phyloP scores from a whole-genome alignment of 139 green algal species.

The Chlorella sp. region DNA sequence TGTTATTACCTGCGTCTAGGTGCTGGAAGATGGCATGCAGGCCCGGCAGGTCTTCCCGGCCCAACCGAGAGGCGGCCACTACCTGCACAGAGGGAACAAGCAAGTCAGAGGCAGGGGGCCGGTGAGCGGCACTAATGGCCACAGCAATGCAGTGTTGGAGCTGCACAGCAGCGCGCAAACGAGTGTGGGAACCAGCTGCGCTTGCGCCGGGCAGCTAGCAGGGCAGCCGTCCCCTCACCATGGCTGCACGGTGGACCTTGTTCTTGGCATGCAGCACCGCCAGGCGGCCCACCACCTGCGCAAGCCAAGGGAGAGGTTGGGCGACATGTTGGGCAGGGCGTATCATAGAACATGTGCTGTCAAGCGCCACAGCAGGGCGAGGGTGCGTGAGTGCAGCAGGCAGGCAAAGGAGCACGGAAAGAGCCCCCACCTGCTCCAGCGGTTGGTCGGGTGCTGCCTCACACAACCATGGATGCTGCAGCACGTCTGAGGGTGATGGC shows the following conservation, averaged over 20 bases:
- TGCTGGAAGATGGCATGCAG: conserved; percentile 15
- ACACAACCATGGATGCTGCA: conserved; percentile 56
- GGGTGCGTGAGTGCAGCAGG: background rate
- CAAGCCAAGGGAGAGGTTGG: background rate
- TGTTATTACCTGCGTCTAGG: background rate
- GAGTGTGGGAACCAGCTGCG: background rate
- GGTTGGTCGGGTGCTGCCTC: conserved; percentile 51
- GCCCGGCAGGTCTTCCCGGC: background rate
- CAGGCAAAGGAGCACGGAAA: background rate
- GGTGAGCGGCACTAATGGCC: too few species aligned
- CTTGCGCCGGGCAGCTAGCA: background rate
- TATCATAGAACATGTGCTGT: too few species aligned
- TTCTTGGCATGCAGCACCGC: conserved; percentile 78
- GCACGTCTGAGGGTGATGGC: conserved; percentile 44
- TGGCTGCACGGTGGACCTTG: conserved; percentile 84
- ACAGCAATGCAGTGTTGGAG: too few species aligned
- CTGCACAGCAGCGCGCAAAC: too few species aligned
- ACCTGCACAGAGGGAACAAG: conserved; percentile 15
- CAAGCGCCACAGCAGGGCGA: too few species aligned
- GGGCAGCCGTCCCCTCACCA: conserved; percentile 61
- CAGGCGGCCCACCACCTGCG: conserved; percentile 44
- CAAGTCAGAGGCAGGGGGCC: too few species aligned
- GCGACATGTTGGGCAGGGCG: too few species aligned
- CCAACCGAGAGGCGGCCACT: background rate
- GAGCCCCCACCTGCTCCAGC: conserved; percentile 40